phyloP scores from a whole-genome alignment of 2,329 filamentous ascomycete species.

The Epichloe coenophiala region DNA sequence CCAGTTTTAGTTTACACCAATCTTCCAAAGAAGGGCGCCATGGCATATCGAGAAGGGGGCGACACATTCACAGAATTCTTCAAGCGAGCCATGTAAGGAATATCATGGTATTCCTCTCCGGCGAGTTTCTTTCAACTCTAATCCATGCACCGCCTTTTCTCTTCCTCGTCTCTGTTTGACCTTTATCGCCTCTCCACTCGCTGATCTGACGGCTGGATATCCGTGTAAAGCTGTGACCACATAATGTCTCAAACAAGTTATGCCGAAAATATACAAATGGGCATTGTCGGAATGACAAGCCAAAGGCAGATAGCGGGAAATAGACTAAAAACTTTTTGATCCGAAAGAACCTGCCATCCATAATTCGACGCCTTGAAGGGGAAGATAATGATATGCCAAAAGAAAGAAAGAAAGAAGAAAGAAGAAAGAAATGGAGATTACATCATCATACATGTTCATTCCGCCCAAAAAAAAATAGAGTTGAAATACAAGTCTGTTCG shows the following conservation, averaged over 20 bases:
- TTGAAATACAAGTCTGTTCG: not conserved
- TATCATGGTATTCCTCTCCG: not conserved
- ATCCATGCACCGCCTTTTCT: not conserved
- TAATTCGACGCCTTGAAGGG: conserved; percentile 1
- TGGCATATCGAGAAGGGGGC: no score
- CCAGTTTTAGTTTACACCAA: no score
- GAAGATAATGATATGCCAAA: not conserved
- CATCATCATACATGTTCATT: conserved; percentile 1
- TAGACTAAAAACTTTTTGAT: conserved; percentile 1
- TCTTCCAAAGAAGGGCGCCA: no score
- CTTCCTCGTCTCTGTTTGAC: not conserved
- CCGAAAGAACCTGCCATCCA: not conserved
- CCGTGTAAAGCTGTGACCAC: not conserved
- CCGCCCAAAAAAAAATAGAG: not conserved
- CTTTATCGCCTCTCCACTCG: not conserved
- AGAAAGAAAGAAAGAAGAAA: not conserved
- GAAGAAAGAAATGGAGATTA: not conserved
- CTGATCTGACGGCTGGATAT: not conserved
- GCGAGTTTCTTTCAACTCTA: not conserved
- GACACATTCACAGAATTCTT: no score
- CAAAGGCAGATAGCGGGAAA: not conserved
- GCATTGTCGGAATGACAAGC: not conserved
- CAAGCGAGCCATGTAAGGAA: not conserved
- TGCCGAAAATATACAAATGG: conserved; percentile 2
- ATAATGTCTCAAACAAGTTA: not conserved